Evolutionary conservation across 2,329 filamentous ascomycete species (phyloP).

Genomic region (Alternaria metachromatica): DNA sequence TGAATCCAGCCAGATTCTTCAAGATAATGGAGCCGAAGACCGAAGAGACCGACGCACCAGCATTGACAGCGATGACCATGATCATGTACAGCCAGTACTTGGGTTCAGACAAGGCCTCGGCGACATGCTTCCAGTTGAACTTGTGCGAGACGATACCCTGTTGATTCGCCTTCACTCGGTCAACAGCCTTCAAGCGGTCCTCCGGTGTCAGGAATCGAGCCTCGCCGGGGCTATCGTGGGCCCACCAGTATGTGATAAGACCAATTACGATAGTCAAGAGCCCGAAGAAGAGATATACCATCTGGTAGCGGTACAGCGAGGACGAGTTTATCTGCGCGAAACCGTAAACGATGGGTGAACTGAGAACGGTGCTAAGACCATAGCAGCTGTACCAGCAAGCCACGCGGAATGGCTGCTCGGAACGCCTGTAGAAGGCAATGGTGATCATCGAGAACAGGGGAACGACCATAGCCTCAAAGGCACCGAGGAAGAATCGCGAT

Average conservation of each 20-base stretch:
- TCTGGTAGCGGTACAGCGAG: slow-evolving; percentile 67
- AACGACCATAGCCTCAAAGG: slow-evolving; percentile 35
- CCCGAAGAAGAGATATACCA: slow-evolving; percentile 56
- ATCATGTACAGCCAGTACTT: slow-evolving; percentile 58
- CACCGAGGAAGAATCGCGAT: slow-evolving; percentile 31
- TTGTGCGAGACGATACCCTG: slow-evolving; percentile 74
- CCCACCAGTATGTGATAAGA: slow-evolving; percentile 50
- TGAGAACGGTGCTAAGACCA: slow-evolving; percentile 65
- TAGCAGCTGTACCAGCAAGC: slow-evolving; percentile 71
- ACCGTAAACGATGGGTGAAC: slow-evolving; percentile 66
- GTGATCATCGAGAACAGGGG: slow-evolving; percentile 37
- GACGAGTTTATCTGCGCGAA: slow-evolving; percentile 63
- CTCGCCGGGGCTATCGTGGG: slow-evolving; percentile 65
- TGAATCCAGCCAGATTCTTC: slow-evolving; percentile 65
- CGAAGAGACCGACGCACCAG: slow-evolving; percentile 59
- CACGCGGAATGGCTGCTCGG: slow-evolving; percentile 27
- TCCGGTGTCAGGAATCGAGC: slow-evolving; percentile 66
- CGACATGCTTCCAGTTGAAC: slow-evolving; percentile 70
- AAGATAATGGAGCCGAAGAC: slow-evolving; percentile 66
- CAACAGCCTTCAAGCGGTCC: slow-evolving; percentile 72
- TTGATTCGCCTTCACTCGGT: slow-evolving; percentile 74
- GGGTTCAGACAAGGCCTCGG: slow-evolving; percentile 62
- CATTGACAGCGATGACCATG: slow-evolving; percentile 32
- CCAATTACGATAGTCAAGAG: slow-evolving; percentile 51
- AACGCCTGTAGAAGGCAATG: slow-evolving; percentile 31